phyloP scores from a whole-genome alignment of 495 filamentous ascomycete species.

The Trichoderma asperelloides region DNA sequence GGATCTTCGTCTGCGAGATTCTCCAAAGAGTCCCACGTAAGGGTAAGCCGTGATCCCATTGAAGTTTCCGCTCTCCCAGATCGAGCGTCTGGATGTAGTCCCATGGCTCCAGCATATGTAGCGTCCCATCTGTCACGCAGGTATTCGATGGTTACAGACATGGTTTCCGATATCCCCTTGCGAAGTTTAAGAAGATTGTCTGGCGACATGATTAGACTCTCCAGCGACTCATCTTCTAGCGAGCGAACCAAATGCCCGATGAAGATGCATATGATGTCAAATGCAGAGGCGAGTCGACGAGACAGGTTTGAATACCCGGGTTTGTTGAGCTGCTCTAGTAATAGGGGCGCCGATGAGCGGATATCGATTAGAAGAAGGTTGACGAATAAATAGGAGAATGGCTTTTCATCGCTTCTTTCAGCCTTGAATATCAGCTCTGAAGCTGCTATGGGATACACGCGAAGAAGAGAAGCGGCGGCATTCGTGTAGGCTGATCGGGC shows the following conservation, averaged over 20 bases:
- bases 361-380: constrained; percentile 53
- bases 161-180: constrained; percentile 46
- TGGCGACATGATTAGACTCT: constrained; percentile 30
- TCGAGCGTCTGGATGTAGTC: constrained; percentile 41
- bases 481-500: constrained; percentile 42
- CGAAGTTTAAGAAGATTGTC: constrained; percentile 50
- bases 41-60: constrained; percentile 25
- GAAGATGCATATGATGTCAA: constrained; percentile 50
- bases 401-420: constrained; percentile 27
- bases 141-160: constrained; percentile 52
- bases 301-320: constrained; percentile 37
- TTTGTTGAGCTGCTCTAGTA: constrained; percentile 45
- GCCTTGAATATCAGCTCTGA: constrained; percentile 40
- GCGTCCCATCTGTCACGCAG: constrained; percentile 58
- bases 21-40: constrained; percentile 44
- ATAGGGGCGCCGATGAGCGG: constrained; percentile 49
- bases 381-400: constrained; percentile 51
- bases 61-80: constrained; percentile 21
- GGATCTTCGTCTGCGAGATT: constrained; percentile 28
- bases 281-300: constrained; percentile 47
- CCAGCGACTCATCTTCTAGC: constrained; percentile 26
- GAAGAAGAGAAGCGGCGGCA: constrained; percentile 42
- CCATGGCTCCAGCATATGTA: constrained; percentile 42
- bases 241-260: constrained; percentile 46
- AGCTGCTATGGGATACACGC: constrained; percentile 35